phyloP scores from a whole-genome alignment of 1,139 yeast genomes.

The Pichia cactophila region DNA sequence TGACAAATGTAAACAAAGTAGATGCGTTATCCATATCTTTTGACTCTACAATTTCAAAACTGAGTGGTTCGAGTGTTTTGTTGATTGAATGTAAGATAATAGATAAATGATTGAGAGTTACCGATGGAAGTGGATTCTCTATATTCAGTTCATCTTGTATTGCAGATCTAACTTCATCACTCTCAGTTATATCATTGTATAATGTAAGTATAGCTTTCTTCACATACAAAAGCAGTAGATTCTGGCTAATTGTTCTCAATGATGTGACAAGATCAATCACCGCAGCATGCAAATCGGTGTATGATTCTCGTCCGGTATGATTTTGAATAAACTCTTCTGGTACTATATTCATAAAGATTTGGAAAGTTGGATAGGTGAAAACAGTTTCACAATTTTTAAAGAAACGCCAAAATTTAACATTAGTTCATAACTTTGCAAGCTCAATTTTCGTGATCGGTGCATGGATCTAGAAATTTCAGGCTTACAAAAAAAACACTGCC shows the following conservation, averaged over 20 bases:
- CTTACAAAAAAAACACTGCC: too few species aligned
- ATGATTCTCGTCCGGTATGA: neutral
- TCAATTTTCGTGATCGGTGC: too few species aligned
- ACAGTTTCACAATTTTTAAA: too few species aligned
- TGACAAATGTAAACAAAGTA: constrained; percentile 35
- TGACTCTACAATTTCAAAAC: constrained; percentile 38
- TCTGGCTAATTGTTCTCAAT: constrained; percentile 24
- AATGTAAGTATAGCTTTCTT: constrained; percentile 13
- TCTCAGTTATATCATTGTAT: constrained; percentile 3
- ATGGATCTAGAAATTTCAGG: too few species aligned
- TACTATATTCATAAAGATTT: neutral
- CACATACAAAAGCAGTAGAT: constrained; percentile 17
- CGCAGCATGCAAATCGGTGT: constrained; percentile 31
- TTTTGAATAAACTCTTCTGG: neutral
- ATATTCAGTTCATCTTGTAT: neutral
- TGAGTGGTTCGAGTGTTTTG: constrained; percentile 32
- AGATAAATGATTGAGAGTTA: constrained; percentile 1
- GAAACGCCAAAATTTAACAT: neutral
- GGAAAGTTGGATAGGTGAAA: too few species aligned
- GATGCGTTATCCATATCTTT: constrained; percentile 32
- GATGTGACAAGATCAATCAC: constrained; percentile 41
- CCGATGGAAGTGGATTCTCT: constrained; percentile 9
- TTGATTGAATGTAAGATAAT: constrained; percentile 18
- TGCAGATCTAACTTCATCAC: neutral
- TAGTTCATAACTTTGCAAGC: too few species aligned